These are phyloP conservation scores for Rhodotorula sp. DNA, from an alignment of 1,284 basidiomycete genomes.

Conservation along the genomic window DNA sequence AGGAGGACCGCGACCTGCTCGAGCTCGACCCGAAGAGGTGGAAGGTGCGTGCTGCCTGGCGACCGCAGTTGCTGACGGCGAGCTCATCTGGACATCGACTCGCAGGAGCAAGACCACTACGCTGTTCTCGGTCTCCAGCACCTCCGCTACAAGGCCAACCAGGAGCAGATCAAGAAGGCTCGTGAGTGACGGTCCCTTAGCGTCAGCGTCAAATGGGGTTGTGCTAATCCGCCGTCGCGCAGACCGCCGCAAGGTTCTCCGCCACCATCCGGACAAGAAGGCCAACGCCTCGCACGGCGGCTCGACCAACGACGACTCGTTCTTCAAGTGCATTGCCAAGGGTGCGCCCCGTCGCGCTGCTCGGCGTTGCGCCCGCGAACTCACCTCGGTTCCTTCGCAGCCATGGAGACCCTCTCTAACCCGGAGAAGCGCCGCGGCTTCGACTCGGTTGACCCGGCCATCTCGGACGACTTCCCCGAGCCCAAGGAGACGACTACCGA, in stretches of 20 bases:
- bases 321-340: conserved; percentile 99
- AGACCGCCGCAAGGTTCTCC: conserved; percentile 98
- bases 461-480: conserved; percentile 76
- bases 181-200: conserved; percentile 62
- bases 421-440: conserved; percentile 89
- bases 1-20: conserved; percentile 73
- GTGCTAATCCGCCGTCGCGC: conserved; percentile 8
- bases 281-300: conserved; percentile 62
- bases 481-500: conserved; percentile 63
- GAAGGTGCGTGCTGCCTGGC: conserved; percentile 65
- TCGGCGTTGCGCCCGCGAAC: too few species aligned
- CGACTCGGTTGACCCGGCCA: conserved; percentile 88
- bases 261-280: conserved; percentile 99
- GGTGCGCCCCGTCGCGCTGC: conserved; percentile 46
- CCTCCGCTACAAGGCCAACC: conserved; percentile 81
- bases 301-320: conserved; percentile 87
- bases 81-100: neutral
- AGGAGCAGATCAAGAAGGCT: conserved; percentile 93
- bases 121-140: conserved; percentile 91
- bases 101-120: conserved; percentile 95
- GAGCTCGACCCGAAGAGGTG: conserved; percentile 92
- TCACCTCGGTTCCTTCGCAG: conserved; percentile 1
- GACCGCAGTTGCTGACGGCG: too few species aligned
- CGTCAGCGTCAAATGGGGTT: too few species aligned
- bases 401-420: conserved; percentile 80